phyloP scores from a whole-genome alignment of 2,329 filamentous ascomycete species.

The Venturia pyrina region DNA sequence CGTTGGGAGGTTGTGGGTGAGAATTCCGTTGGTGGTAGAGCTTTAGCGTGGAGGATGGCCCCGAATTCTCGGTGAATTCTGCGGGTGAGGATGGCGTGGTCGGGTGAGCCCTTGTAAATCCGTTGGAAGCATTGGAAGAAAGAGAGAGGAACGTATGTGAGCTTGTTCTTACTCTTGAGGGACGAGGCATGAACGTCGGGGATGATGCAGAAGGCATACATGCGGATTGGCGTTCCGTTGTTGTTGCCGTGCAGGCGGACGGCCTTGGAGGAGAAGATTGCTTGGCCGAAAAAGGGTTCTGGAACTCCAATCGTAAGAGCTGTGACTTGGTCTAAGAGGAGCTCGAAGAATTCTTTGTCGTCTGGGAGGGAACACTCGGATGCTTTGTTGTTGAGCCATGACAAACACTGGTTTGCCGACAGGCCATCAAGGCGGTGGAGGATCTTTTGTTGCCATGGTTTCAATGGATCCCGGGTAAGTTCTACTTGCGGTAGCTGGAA shows the following conservation, averaged over 20 bases:
- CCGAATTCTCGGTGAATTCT: conserved; percentile 38
- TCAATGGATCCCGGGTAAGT: conserved; percentile 22
- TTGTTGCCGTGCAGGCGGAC: conserved; percentile 26
- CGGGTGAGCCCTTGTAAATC: conserved; percentile 33
- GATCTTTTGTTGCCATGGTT: conserved; percentile 23
- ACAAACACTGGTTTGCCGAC: conserved; percentile 20
- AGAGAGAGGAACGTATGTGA: conserved; percentile 30
- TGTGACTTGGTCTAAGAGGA: conserved; percentile 23
- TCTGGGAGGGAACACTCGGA: conserved; percentile 17
- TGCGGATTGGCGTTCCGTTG: conserved; percentile 15
- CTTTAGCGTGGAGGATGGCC: conserved; percentile 24
- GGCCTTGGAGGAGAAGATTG: conserved; percentile 33
- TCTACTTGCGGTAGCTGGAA: conserved; percentile 36
- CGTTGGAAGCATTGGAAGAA: conserved; percentile 37
- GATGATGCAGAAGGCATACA: conserved; percentile 37
- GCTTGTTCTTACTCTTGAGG: conserved; percentile 17
- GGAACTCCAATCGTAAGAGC: conserved; percentile 25
- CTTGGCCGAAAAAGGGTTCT: conserved; percentile 30
- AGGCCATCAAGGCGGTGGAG: conserved; percentile 18
- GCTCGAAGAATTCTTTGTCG: conserved; percentile 27
- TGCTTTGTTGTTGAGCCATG: conserved; percentile 22
- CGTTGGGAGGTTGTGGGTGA: conserved; percentile 6
- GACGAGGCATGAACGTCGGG: conserved; percentile 30
- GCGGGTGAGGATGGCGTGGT: conserved; percentile 34
- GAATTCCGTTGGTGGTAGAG: conserved; percentile 12